Evolutionary conservation across 2,329 filamentous ascomycete genomes (phyloP).

Genomic region (Alternaria infectoria): DNA sequence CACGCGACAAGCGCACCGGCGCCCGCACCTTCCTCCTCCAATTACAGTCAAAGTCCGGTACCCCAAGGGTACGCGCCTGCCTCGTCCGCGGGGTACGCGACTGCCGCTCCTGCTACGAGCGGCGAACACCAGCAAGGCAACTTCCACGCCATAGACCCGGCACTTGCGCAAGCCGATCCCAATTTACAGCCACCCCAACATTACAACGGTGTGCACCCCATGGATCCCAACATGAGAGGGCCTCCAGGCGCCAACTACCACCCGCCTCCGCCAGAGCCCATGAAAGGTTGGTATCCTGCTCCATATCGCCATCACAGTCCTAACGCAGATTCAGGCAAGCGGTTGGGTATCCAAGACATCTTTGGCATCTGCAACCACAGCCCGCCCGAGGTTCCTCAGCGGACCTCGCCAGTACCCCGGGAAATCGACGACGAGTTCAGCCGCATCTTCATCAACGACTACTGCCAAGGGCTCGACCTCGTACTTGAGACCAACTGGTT

Average conservation of each 20-base stretch:
- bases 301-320: background rate
- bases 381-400: conserved; percentile 44
- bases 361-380: conserved; percentile 45
- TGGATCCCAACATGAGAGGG: conserved; percentile 41
- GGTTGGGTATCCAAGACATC: conserved; percentile 40
- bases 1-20: conserved; percentile 40
- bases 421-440: conserved; percentile 43
- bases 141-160: conserved; percentile 69
- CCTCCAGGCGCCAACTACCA: conserved; percentile 25
- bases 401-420: conserved; percentile 31
- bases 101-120: conserved; percentile 39
- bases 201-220: conserved; percentile 42
- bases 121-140: conserved; percentile 58
- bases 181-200: conserved; percentile 38
- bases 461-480: conserved; percentile 40
- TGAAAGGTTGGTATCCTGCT: conserved; percentile 36
- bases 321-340: conserved; percentile 40
- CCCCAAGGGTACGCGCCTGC: conserved; percentile 54
- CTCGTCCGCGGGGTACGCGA: conserved; percentile 51
- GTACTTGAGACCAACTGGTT: conserved; percentile 82
- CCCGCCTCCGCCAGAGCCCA: conserved; percentile 24
- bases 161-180: conserved; percentile 57
- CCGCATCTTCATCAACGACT: conserved; percentile 45
- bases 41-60: conserved; percentile 47
- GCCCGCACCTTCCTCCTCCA: conserved; percentile 41